These are phyloP conservation scores for Ceratocystis variospora DNA, from an alignment of 2,329 filamentous ascomycete genomes.

Conservation along the genomic window DNA sequence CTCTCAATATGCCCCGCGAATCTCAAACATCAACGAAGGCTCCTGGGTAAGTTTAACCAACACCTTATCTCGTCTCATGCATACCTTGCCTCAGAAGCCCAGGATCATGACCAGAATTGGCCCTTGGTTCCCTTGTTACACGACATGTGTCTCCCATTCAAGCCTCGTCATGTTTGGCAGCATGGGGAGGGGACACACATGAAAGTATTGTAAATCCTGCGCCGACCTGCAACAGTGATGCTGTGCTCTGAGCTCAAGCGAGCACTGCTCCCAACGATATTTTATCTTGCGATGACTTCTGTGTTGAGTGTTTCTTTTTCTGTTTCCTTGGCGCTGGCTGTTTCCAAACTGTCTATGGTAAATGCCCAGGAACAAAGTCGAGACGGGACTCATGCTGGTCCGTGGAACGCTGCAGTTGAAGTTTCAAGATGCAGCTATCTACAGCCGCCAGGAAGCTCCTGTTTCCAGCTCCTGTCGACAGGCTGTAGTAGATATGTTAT, in stretches of 20 bases:
- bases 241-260: neutral
- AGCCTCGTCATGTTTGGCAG: slow-evolving; percentile 6
- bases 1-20: slow-evolving; percentile 67
- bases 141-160: neutral
- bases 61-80: slow-evolving; percentile 7
- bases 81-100: neutral
- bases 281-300: too few species aligned
- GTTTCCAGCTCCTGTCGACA: neutral
- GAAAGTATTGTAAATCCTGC: neutral
- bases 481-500: neutral
- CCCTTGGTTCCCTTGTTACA: slow-evolving; percentile 16
- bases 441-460: neutral
- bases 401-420: neutral
- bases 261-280: neutral
- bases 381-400: neutral
- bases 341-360: neutral
- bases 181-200: neutral
- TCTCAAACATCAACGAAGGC: slow-evolving; percentile 66
- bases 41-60: slow-evolving; percentile 55
- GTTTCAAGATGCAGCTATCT: neutral
- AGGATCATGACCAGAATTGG: neutral
- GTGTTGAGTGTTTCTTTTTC: too few species aligned
- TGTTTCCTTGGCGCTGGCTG: too few species aligned
- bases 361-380: neutral
- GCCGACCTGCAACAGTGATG: neutral